These are phyloP conservation scores for Triticum dicoccoides DNA, from an alignment of 176 grass and related monocot species.

Conservation along the genomic window DNA sequence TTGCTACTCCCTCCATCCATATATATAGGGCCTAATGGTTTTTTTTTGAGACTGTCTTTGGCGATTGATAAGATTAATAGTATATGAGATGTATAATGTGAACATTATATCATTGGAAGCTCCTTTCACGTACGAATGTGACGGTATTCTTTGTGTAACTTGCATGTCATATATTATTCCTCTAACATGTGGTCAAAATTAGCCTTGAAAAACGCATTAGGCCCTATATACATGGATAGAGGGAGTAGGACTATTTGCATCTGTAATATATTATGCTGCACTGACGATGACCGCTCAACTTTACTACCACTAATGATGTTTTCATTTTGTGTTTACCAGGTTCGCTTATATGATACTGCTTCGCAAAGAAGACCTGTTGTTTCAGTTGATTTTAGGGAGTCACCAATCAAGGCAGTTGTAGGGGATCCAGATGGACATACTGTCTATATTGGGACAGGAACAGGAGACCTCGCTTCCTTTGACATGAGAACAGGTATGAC, in stretches of 20 bases:
- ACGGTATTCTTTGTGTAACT: too few species aligned
- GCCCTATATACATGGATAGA: too few species aligned
- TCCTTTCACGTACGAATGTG: too few species aligned
- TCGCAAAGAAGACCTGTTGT: constrained; percentile 78
- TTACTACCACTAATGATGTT: neutral
- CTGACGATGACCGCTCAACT: neutral
- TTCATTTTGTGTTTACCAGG: constrained; percentile 40
- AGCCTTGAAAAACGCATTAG: too few species aligned
- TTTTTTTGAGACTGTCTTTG: too few species aligned
- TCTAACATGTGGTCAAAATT: too few species aligned
- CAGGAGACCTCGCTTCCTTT: constrained; percentile 87
- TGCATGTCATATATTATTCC: too few species aligned
- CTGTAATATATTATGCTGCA: constrained; percentile 8
- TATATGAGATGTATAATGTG: too few species aligned
- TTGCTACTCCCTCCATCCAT: neutral
- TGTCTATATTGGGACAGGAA: constrained; percentile 83
- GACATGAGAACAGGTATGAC: constrained; percentile 88
- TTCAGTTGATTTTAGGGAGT: constrained; percentile 82
- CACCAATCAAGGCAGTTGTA: constrained; percentile 78
- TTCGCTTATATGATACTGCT: constrained; percentile 88
- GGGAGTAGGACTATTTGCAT: neutral
- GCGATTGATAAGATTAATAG: too few species aligned
- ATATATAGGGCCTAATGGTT: too few species aligned
- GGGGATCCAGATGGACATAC: constrained; percentile 77
- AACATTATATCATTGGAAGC: too few species aligned